Evolutionary conservation across 148 eudicot genomes (phyloP), one percentile per base, ranked within the genome.

Genomic region (Simmondsia chinensis): DNA sequence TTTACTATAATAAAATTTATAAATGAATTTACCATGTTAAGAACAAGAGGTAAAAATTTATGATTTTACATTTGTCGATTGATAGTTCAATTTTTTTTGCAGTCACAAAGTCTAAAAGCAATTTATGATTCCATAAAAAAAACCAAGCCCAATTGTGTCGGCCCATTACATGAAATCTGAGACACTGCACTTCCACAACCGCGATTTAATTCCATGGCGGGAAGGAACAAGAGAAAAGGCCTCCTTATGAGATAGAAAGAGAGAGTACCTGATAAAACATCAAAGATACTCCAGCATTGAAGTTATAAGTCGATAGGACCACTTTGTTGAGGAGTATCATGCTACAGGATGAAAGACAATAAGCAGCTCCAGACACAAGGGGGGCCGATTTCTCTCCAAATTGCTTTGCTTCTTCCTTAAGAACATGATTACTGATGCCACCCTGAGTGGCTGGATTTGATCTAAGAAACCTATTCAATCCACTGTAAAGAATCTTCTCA

Each of bases 271-370:
- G 95, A 66, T 85, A 85, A 57, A 85, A 80, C 95, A 85, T 85
- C 64, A 85, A 64, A 10, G 95, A 74, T 32, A 85, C 70, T 57
- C 95, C 95, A 26, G 95, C 95, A 65, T 72, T 71, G 62, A 85
- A 85, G 52, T 68, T 60, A 50, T 77, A 85, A 49, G 82, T 72
- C 47, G 95, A 85, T 19, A 85, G 55, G 21, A 72, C 89, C 60
- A 85, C 55, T 73, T 85, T 85, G 61, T 85, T 85, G 59, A 85
- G 67, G 61, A 85, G 63, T 65, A 80, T 85, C 95, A 85, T 85
- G 70, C 85, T 72, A 56, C 95, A 85, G 36, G 95, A 85, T 13
- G 95, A 74, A 57, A 85, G 35, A 53, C 95, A 85, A 29, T 83
- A 83, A 52, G 87, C 82, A 54, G 78, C 63, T 52, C 94, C 94